These are phyloP conservation scores for Butyriboletus loyo DNA, from an alignment of 768 basidiomycete genomes.

Conservation along the genomic window DNA sequence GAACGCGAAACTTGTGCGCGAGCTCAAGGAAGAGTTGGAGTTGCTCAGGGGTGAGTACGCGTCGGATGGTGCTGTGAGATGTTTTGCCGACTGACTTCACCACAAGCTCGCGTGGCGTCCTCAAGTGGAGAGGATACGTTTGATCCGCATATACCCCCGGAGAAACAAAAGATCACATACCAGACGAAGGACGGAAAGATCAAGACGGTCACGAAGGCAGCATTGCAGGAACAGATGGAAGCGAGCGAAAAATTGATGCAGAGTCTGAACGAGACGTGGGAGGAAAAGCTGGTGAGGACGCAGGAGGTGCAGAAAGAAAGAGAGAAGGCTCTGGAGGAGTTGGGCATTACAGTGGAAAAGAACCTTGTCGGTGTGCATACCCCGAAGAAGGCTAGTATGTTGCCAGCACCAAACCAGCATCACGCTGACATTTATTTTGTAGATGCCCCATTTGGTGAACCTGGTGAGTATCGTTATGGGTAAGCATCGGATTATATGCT, in stretches of 20 bases:
- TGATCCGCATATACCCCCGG: constrained; percentile 86
- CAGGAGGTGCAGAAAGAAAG: constrained; percentile 95
- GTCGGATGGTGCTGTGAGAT: not conserved
- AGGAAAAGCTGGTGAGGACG: constrained; percentile 87
- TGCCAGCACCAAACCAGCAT: constrained; percentile 2
- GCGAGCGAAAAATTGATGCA: constrained; percentile 94
- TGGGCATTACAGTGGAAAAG: constrained; percentile 98
- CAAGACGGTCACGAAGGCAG: constrained; percentile 95
- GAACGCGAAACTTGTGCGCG: constrained; percentile 96
- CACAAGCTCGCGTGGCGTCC: constrained; percentile 70
- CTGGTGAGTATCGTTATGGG: constrained; percentile 54
- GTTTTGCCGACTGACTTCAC: constrained; percentile 6
- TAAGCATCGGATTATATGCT: constrained; percentile 2
- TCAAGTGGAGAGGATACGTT: constrained; percentile 69
- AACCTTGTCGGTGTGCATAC: constrained; percentile 95
- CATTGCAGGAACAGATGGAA: constrained; percentile 96
- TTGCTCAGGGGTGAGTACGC: constrained; percentile 68
- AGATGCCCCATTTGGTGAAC: constrained; percentile 95
- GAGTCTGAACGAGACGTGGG: constrained; percentile 93
- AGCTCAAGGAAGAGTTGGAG: constrained; percentile 98
- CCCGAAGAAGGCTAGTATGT: constrained; percentile 73
- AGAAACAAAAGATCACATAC: constrained; percentile 94
- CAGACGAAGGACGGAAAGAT: constrained; percentile 89
- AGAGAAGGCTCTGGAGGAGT: constrained; percentile 94
- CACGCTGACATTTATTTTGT: constrained; percentile 10